A percentile compares a stretch with the other conserved stretches of the same genome.
phyloP scores from a whole-genome alignment of 345 rosid genomes.

The Citrus unshiu region DNA sequence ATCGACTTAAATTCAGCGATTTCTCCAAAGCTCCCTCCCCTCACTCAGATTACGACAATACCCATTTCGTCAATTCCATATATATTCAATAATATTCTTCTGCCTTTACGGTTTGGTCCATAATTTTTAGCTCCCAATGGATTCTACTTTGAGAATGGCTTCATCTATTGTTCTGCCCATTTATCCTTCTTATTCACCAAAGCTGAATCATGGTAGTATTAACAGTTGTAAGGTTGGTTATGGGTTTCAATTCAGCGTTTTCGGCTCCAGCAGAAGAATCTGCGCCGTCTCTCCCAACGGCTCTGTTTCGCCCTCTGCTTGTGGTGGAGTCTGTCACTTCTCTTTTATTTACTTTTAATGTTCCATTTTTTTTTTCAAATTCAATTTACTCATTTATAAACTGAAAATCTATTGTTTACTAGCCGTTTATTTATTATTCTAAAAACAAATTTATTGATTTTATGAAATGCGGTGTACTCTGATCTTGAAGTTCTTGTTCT shows the following conservation, averaged over 20 bases:
- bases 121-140: constrained; percentile 24
- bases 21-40: constrained; percentile 25
- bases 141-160: constrained; percentile 26
- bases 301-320: constrained; percentile 35
- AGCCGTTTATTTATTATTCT: neutral
- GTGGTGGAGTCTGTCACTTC: constrained; percentile 39
- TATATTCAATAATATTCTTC: neutral
- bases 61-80: neutral
- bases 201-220: constrained; percentile 3
- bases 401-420: neutral
- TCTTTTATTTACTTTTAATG: neutral
- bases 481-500: neutral
- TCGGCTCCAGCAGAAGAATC: constrained; percentile 12
- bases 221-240: neutral
- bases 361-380: neutral
- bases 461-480: neutral
- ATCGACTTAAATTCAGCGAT: constrained; percentile 15
- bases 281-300: constrained; percentile 36
- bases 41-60: neutral
- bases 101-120: neutral
- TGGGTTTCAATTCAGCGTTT: constrained; percentile 20
- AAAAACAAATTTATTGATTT: neutral
- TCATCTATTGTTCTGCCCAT: constrained; percentile 25
- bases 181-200: constrained; percentile 23
- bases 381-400: neutral